These are phyloP conservation scores for Scutellaria barbata DNA, from an alignment of 257 asterid species.

Conservation along the genomic window DNA sequence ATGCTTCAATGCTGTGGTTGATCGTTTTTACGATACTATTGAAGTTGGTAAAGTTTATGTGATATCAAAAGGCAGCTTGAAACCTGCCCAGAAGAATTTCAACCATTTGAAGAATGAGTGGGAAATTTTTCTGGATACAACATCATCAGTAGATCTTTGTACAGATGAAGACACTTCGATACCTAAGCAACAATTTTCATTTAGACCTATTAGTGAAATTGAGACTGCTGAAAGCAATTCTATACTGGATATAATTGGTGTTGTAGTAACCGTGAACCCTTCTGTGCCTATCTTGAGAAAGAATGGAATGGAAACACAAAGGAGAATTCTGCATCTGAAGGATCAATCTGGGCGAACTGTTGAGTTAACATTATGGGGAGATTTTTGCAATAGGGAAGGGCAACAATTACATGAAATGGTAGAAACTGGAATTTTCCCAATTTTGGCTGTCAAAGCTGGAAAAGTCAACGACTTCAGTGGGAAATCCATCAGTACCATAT, in stretches of 20 bases:
- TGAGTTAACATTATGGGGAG: slow-evolving; percentile 96
- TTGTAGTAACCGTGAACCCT: slow-evolving; percentile 77
- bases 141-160: slow-evolving; percentile 77
- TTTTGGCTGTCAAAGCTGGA: slow-evolving; percentile 91
- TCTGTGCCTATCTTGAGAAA: slow-evolving; percentile 90
- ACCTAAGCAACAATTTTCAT: slow-evolving; percentile 84
- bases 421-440: slow-evolving; percentile 69
- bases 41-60: slow-evolving; percentile 86
- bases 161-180: slow-evolving; percentile 87
- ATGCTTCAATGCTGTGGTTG: slow-evolving; percentile 91
- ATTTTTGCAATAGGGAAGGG: slow-evolving; percentile 91
- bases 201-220: slow-evolving; percentile 76
- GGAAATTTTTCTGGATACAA: slow-evolving; percentile 80
- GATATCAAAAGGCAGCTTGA: slow-evolving; percentile 88
- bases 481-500: slow-evolving; percentile 82
- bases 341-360: slow-evolving; percentile 81
- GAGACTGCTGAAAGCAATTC: slow-evolving; percentile 79
- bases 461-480: slow-evolving; percentile 91
- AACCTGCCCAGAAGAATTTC: slow-evolving; percentile 94
- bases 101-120: slow-evolving; percentile 97
- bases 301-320: slow-evolving; percentile 97
- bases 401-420: slow-evolving; percentile 69
- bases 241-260: slow-evolving; percentile 82
- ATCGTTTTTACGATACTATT: slow-evolving; percentile 72
- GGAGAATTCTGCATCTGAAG: slow-evolving; percentile 78